Conservation (phyloP, 306 rosid species). For the Crataegus laevigata region DNA sequence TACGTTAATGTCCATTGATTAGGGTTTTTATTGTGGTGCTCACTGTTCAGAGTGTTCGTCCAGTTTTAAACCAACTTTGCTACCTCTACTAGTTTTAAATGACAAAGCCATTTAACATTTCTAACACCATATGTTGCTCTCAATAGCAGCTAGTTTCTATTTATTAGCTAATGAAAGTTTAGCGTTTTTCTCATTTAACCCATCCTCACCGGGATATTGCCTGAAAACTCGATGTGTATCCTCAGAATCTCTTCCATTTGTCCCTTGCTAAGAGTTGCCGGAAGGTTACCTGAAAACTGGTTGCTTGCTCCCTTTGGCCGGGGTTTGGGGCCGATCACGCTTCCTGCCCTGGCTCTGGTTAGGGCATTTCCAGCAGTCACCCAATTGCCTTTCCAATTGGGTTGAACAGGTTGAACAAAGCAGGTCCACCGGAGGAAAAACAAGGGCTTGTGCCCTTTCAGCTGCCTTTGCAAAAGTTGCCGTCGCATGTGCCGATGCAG, state of each 20-base stretch:
- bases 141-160: too few species aligned
- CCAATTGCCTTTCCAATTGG: too few species aligned
- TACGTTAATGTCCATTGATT: not conserved
- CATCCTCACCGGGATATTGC: constrained; percentile 25
- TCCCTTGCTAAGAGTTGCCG: constrained; percentile 46
- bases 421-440: too few species aligned
- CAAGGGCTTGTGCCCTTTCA: too few species aligned
- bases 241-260: constrained; percentile 52
- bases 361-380: too few species aligned
- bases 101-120: not conserved
- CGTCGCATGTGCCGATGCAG: too few species aligned
- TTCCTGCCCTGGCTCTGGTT: too few species aligned
- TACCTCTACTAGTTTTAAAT: not conserved
- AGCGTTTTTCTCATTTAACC: too few species aligned
- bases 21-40: not conserved
- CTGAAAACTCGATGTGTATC: constrained; percentile 46
- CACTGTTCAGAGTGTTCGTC: not conserved
- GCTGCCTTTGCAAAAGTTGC: too few species aligned
- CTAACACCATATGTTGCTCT: not conserved
- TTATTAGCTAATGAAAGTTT: too few species aligned
- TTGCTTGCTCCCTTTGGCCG: constrained; percentile 11
- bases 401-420: too few species aligned
- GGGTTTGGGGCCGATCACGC: too few species aligned
- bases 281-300: constrained; percentile 50
- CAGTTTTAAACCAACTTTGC: not conserved